These are phyloP conservation scores for Quambalaria eucalypti DNA, from an alignment of 1,284 basidiomycete species.

Conservation along the genomic window DNA sequence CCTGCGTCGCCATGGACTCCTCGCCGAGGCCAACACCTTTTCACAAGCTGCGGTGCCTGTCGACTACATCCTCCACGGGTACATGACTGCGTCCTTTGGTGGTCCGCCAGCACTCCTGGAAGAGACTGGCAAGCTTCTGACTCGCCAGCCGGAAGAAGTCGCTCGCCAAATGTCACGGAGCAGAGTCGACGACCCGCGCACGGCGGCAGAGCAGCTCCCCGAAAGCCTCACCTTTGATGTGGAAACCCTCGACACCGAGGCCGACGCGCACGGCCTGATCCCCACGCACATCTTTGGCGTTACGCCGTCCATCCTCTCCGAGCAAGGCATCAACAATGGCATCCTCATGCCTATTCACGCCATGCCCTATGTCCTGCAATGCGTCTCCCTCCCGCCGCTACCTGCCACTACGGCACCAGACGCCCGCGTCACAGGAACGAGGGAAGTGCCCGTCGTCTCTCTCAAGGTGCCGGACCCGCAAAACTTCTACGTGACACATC, in stretches of 20 bases:
- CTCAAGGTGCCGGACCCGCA: slow-evolving; percentile 4
- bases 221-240: neutral
- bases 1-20: slow-evolving; percentile 5
- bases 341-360: slow-evolving; percentile 9
- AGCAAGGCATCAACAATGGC: slow-evolving; percentile 1
- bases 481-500: slow-evolving; percentile 2
- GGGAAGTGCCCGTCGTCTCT: slow-evolving; percentile 3
- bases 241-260: neutral
- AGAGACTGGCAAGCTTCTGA: slow-evolving; percentile 2
- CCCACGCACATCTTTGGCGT: slow-evolving; percentile 7
- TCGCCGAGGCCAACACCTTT: slow-evolving; percentile 1
- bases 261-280: neutral
- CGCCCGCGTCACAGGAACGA: neutral
- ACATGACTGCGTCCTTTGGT: slow-evolving; percentile 1
- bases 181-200: neutral
- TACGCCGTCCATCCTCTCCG: neutral
- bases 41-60: slow-evolving; percentile 2
- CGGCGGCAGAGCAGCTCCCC: neutral
- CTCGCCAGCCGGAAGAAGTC: neutral
- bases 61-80: slow-evolving; percentile 3
- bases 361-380: slow-evolving; percentile 10
- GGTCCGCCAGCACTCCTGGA: slow-evolving; percentile 6
- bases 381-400: slow-evolving; percentile 8
- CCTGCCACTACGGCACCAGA: neutral
- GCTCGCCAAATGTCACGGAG: neutral